These are phyloP conservation scores for Zasmidium angulare DNA, from an alignment of 2,329 filamentous ascomycete species.

Conservation along the genomic window DNA sequence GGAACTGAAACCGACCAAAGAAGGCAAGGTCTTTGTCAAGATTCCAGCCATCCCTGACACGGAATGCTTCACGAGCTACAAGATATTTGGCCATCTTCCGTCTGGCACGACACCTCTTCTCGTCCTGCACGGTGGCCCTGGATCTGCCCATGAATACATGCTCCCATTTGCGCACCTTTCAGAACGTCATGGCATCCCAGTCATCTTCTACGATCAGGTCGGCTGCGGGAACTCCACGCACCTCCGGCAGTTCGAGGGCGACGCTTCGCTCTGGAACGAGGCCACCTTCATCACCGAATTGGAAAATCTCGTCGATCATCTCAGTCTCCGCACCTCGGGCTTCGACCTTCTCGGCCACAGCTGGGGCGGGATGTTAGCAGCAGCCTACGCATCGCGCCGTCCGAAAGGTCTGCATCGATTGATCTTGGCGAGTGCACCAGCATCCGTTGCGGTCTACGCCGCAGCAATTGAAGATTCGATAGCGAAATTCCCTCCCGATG, in stretches of 20 bases:
- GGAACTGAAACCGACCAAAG: not conserved
- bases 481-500: not conserved
- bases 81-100: not conserved
- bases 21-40: not conserved
- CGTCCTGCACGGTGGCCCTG: conserved; percentile 2
- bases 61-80: conserved; percentile 1
- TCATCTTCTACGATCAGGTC: conserved; percentile 54
- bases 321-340: conserved; percentile 37
- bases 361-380: conserved; percentile 56
- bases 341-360: conserved; percentile 51
- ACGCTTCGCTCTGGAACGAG: conserved; percentile 46
- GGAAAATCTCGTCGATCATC: conserved; percentile 44
- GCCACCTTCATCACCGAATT: conserved; percentile 48
- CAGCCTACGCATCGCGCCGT: conserved; percentile 40
- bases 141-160: conserved; percentile 1
- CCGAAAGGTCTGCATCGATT: conserved; percentile 40
- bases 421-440: conserved; percentile 21
- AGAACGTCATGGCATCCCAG: conserved; percentile 33
- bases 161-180: not conserved
- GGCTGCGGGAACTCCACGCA: conserved; percentile 49
- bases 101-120: not conserved
- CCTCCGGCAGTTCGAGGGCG: conserved; percentile 42
- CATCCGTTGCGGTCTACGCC: not conserved
- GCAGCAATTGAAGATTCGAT: not conserved
- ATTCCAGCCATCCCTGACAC: not conserved